phyloP scores from a whole-genome alignment of 2,329 filamentous ascomycete genomes.

The Paecilomyces dactylethromorphus region DNA sequence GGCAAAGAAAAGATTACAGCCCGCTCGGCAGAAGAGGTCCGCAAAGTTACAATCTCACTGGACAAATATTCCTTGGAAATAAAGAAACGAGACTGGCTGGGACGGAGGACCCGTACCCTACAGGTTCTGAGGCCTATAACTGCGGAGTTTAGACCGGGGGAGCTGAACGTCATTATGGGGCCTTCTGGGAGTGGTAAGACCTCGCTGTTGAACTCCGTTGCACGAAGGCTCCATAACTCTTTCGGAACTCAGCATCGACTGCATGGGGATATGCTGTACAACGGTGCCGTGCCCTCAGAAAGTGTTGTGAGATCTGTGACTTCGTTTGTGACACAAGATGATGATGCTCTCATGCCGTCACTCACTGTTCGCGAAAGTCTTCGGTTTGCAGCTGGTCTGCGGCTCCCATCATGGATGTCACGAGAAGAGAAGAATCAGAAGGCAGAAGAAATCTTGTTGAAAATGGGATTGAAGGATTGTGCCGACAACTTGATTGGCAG shows the following conservation, averaged over 20 bases:
- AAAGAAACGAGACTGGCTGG: constrained; percentile 52
- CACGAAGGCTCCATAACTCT: constrained; percentile 57
- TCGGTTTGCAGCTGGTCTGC: constrained; percentile 62
- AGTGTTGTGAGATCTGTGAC: constrained; percentile 65
- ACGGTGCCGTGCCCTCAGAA: constrained; percentile 60
- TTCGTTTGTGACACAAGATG: constrained; percentile 73
- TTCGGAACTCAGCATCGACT: constrained; percentile 56
- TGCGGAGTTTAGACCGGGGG: constrained; percentile 60
- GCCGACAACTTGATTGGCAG: constrained; percentile 68
- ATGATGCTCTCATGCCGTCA: constrained; percentile 66
- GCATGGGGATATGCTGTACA: constrained; percentile 61
- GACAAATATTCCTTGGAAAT: constrained; percentile 59
- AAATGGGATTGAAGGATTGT: constrained; percentile 72
- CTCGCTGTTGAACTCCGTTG: constrained; percentile 66
- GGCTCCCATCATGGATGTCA: constrained; percentile 65
- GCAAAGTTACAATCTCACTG: constrained; percentile 59
- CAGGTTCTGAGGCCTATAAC: constrained; percentile 61
- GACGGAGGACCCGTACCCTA: constrained; percentile 34
- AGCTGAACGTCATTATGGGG: constrained; percentile 72
- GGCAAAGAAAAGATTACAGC: constrained; percentile 64
- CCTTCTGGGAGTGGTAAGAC: constrained; percentile 74
- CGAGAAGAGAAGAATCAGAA: constrained; percentile 59
- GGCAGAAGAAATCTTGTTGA: constrained; percentile 65
- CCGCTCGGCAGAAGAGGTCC: constrained; percentile 47
- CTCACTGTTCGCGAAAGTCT: constrained; percentile 71